Percentiles rank a stretch among this genome's conserved stretches.
Conservation (phyloP, 106 monocot species). For the Allium sativum region DNA sequence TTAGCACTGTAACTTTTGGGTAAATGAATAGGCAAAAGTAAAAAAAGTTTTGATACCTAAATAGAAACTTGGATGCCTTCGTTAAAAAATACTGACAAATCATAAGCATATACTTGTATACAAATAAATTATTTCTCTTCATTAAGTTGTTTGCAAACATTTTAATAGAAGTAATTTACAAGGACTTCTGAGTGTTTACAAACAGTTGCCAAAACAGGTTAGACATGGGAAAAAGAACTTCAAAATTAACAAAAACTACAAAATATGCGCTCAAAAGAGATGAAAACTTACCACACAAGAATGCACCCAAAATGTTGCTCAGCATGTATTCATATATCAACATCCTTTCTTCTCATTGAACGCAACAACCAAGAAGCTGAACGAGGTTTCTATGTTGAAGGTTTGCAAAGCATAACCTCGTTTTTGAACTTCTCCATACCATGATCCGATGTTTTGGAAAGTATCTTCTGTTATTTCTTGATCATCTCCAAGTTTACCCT, state of each 20-base stretch:
- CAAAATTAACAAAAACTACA: not conserved
- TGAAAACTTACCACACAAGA: constrained; percentile 1
- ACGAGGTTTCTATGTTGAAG: constrained; percentile 40
- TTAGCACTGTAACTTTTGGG: not conserved
- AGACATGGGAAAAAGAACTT: not conserved
- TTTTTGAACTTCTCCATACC: constrained; percentile 26
- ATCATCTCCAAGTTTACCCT: constrained; percentile 17
- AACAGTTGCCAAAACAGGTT: not conserved
- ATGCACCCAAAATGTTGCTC: constrained; percentile 2
- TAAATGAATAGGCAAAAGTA: no score
- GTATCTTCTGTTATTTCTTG: constrained; percentile 33
- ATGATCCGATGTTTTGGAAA: constrained; percentile 23
- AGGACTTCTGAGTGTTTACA: no score
- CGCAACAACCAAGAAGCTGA: constrained; percentile 24
- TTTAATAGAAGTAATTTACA: no score
- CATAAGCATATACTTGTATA: no score
- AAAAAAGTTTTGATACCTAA: no score
- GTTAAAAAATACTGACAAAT: no score
- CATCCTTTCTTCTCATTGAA: constrained; percentile 11
- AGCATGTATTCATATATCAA: constrained; percentile 11
- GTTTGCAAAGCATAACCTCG: constrained; percentile 30
- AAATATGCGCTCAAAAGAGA: not conserved
- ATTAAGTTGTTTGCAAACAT: no score
- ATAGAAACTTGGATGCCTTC: no score
- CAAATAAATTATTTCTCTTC: no score